phyloP scores from a whole-genome alignment of 305 asterid species.

The Euphrasia arctica region DNA sequence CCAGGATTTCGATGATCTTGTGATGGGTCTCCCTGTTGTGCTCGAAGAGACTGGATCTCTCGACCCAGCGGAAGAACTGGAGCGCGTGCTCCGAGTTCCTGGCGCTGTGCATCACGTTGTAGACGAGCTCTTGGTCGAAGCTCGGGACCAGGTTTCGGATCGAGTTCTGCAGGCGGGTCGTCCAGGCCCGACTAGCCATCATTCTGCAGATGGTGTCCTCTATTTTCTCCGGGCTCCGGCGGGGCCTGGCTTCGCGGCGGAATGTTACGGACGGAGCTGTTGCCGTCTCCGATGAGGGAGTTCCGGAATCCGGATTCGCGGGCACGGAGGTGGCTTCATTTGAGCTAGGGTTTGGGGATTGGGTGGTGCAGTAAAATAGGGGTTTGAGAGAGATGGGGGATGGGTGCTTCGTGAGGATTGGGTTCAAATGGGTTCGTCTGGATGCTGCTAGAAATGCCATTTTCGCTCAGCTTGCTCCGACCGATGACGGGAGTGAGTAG shows the following conservation, averaged over 20 bases:
- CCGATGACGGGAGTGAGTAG: neutral
- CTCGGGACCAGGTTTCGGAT: conserved; percentile 62
- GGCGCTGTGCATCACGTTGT: conserved; percentile 67
- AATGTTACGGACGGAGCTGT: conserved; percentile 7
- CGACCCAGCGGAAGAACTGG: conserved; percentile 92
- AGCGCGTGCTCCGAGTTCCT: conserved; percentile 72
- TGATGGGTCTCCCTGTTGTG: conserved; percentile 63
- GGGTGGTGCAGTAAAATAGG: conserved; percentile 38
- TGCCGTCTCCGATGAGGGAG: conserved; percentile 14
- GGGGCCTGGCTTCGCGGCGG: conserved; percentile 38
- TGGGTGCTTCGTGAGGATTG: conserved; percentile 35
- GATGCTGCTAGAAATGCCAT: conserved; percentile 49
- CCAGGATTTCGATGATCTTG: conserved; percentile 74
- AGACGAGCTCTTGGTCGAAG: conserved; percentile 70
- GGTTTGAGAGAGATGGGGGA: conserved; percentile 42
- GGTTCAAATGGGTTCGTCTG: conserved; percentile 33
- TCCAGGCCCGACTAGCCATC: conserved; percentile 88
- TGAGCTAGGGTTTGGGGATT: conserved; percentile 23
- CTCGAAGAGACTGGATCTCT: conserved; percentile 58
- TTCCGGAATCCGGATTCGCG: conserved; percentile 23
- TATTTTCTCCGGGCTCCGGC: conserved; percentile 41
- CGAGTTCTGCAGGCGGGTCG: conserved; percentile 81
- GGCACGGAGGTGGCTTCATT: conserved; percentile 26
- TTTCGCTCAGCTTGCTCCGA: conserved; percentile 13
- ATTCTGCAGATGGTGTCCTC: conserved; percentile 70